Conservation (phyloP, 2,329 filamentous ascomycete genomes). For the Fusarium drepaniforme region DNA sequence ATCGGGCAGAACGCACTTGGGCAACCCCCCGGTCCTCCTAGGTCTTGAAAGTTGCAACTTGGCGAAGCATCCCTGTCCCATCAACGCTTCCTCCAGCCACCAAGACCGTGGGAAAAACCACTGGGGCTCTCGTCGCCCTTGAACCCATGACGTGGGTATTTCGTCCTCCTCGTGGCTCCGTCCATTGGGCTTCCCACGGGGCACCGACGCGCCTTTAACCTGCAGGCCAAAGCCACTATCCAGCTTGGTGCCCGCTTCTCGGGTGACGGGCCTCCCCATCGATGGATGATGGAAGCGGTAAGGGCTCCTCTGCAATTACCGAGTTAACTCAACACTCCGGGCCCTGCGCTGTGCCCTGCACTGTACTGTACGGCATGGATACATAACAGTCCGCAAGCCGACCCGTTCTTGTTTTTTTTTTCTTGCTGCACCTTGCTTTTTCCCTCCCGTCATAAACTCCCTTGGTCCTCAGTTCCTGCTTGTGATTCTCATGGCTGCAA, state of each 20-base stretch:
- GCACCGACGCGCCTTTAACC: slow-evolving; percentile 20
- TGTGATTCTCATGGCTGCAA: slow-evolving; percentile 24
- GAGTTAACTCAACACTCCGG: slow-evolving; percentile 22
- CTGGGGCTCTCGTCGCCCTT: slow-evolving; percentile 16
- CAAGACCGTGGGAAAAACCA: not conserved
- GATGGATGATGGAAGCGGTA: slow-evolving; percentile 40
- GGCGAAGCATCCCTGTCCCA: slow-evolving; percentile 19
- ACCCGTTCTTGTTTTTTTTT: slow-evolving; percentile 18
- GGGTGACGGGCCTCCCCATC: slow-evolving; percentile 13
- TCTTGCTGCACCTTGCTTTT: slow-evolving; percentile 24
- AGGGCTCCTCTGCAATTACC: slow-evolving; percentile 22
- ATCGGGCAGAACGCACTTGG: slow-evolving; percentile 8
- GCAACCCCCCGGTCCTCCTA: slow-evolving; percentile 5
- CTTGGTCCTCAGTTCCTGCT: slow-evolving; percentile 5
- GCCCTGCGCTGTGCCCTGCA: slow-evolving; percentile 13
- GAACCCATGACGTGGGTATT: slow-evolving; percentile 44
- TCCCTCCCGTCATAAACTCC: slow-evolving; percentile 28
- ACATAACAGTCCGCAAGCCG: slow-evolving; percentile 8
- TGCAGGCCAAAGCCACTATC: slow-evolving; percentile 41
- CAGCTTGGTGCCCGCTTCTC: slow-evolving; percentile 10
- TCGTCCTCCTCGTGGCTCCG: slow-evolving; percentile 34
- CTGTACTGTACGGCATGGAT: slow-evolving; percentile 27
- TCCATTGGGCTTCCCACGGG: slow-evolving; percentile 38
- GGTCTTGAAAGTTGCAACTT: slow-evolving; percentile 24
- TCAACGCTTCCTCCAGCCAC: slow-evolving; percentile 31